These are phyloP conservation scores for Pleurotus pulmonarius DNA, from an alignment of 768 basidiomycete genomes.

Conservation along the genomic window DNA sequence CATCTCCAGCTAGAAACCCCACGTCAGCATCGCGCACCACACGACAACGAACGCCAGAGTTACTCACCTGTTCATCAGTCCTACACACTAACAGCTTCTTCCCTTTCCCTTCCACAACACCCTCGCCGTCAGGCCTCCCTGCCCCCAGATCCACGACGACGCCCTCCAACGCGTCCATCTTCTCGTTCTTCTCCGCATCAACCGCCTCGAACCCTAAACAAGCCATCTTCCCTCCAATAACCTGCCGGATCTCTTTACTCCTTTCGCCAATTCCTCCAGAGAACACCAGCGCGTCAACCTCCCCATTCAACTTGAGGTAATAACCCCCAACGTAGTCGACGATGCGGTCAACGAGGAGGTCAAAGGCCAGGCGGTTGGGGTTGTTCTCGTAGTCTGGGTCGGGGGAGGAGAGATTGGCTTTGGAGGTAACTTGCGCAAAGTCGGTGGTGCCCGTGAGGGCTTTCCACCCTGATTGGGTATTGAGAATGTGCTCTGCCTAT, in stretches of 20 bases:
- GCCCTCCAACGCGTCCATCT: constrained; percentile 30
- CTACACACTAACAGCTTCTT: constrained; percentile 53
- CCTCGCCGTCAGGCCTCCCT: constrained; percentile 14
- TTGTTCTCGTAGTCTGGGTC: constrained; percentile 20
- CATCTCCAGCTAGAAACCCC: constrained; percentile 33
- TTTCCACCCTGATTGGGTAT: constrained; percentile 75
- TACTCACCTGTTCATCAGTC: constrained; percentile 61
- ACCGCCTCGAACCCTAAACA: constrained; percentile 62
- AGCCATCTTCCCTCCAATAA: constrained; percentile 46
- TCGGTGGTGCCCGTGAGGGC: constrained; percentile 79
- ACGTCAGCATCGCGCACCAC: neutral
- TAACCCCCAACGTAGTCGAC: constrained; percentile 72
- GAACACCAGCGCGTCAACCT: constrained; percentile 80
- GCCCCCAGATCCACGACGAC: constrained; percentile 45
- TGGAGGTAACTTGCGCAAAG: constrained; percentile 63
- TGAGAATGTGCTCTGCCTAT: constrained; percentile 70
- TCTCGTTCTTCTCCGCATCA: constrained; percentile 42
- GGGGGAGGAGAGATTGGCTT: constrained; percentile 26
- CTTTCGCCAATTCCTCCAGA: constrained; percentile 87
- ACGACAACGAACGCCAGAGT: constrained; percentile 3
- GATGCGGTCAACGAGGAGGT: constrained; percentile 76
- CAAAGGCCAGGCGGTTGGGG: constrained; percentile 61
- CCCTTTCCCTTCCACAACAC: constrained; percentile 13
- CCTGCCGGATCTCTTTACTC: constrained; percentile 54
- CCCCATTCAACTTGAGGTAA: constrained; percentile 62